These are phyloP conservation scores for Musa acuminata DNA, from an alignment of 176 grass and related monocot genomes.

Conservation along the genomic window DNA sequence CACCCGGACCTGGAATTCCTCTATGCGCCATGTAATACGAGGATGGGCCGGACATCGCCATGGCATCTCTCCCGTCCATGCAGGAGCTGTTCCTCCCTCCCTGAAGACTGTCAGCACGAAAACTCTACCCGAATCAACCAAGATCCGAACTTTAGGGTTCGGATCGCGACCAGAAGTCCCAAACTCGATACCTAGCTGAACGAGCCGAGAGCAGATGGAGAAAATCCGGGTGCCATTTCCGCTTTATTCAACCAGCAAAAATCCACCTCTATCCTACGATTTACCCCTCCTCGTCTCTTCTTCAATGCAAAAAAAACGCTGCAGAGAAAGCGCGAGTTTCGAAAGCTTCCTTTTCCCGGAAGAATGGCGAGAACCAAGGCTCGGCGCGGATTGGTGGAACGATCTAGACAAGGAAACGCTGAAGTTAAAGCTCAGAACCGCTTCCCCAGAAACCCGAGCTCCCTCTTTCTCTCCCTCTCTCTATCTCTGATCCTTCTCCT, in stretches of 20 bases:
- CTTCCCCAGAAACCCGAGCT: conserved; percentile 1
- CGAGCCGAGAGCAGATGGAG: neutral
- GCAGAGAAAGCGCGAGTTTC: neutral
- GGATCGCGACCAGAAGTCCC: neutral
- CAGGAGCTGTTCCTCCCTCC: neutral
- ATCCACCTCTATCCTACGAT: neutral
- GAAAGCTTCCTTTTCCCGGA: neutral
- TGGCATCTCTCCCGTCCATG: conserved; percentile 23
- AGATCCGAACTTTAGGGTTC: conserved; percentile 5
- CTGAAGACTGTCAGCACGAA: neutral
- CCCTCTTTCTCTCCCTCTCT: neutral
- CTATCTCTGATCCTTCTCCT: neutral
- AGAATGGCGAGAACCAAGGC: neutral
- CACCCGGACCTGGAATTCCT: conserved; percentile 4
- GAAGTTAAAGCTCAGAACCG: neutral
- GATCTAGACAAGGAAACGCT: neutral
- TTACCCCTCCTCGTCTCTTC: neutral
- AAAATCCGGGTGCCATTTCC: neutral
- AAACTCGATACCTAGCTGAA: no score
- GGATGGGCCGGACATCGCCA: conserved; percentile 10
- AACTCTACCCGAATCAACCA: neutral
- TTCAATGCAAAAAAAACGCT: neutral
- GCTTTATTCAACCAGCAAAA: neutral
- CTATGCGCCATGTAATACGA: conserved; percentile 20
- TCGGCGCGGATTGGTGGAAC: neutral